These are phyloP conservation scores for Tinospora cordifolia DNA, from an alignment of 164 flowering plant genomes.

Conservation along the genomic window DNA sequence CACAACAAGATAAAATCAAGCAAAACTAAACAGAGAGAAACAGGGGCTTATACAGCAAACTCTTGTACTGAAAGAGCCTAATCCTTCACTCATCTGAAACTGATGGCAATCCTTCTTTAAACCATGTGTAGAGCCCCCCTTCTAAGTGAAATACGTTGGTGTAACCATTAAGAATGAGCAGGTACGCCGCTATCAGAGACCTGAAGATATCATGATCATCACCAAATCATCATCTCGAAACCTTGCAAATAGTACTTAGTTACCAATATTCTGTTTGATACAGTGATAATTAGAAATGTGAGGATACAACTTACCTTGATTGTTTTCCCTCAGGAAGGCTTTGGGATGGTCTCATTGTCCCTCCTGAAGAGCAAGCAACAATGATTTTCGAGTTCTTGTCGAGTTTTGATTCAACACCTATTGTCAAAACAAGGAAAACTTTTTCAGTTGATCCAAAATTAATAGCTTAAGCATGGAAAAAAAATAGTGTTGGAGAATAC, in stretches of 20 bases:
- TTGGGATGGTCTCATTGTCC: conserved; percentile 86
- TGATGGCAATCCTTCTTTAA: conserved; percentile 64
- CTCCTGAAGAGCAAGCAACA: conserved; percentile 87
- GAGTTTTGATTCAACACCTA: conserved; percentile 77
- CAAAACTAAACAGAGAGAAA: neutral
- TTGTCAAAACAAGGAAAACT: neutral
- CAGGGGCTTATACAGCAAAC: neutral
- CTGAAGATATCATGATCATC: conserved; percentile 30
- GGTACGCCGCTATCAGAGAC: conserved; percentile 91
- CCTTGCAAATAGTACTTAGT: neutral
- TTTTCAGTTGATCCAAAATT: conserved; percentile 11
- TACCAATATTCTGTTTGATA: neutral
- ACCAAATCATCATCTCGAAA: too few relatives aligned
- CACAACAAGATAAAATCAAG: neutral
- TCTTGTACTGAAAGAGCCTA: neutral
- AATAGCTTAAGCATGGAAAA: neutral
- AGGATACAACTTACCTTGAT: conserved; percentile 48
- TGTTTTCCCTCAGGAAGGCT: conserved; percentile 97
- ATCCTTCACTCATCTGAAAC: conserved; percentile 51
- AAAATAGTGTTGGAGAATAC: conserved; percentile 28
- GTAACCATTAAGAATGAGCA: conserved; percentile 87
- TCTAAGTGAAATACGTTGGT: conserved; percentile 76
- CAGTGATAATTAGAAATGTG: too few relatives aligned
- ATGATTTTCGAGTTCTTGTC: conserved; percentile 78
- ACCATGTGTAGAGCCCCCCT: conserved; percentile 85